Conservation (phyloP, 1,284 basidiomycete genomes). For the Retiboletus fuscus region DNA sequence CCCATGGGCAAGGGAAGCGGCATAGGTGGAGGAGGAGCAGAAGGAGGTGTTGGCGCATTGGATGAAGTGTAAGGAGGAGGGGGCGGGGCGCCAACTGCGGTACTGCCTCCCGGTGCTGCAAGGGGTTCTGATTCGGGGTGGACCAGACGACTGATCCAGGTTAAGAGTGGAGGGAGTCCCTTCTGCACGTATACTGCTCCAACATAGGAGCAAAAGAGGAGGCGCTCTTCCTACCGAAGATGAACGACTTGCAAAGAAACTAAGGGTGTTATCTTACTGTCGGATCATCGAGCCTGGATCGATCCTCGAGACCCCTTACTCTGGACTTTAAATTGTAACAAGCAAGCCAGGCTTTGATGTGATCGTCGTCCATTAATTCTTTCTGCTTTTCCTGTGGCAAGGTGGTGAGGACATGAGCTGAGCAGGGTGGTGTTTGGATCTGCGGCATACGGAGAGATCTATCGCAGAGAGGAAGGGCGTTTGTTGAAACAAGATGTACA, state of each 20-base stretch:
- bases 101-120: conserved; percentile 44
- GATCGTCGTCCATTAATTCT: conserved; percentile 45
- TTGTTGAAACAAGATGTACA: conserved; percentile 56
- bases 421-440: background rate
- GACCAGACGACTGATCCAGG: conserved; percentile 63
- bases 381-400: conserved; percentile 46
- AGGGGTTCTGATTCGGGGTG: conserved; percentile 56
- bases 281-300: conserved; percentile 47
- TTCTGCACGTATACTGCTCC: conserved; percentile 63
- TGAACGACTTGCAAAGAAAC: conserved; percentile 14
- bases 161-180: conserved; percentile 54
- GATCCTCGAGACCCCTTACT: conserved; percentile 52
- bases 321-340: conserved; percentile 57
- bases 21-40: conserved; percentile 30
- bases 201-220: conserved; percentile 63
- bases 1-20: conserved; percentile 17
- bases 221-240: conserved; percentile 57
- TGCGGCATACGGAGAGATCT: conserved; percentile 55
- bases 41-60: conserved; percentile 30
- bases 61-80: conserved; percentile 41
- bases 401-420: conserved; percentile 8
- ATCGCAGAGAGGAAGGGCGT: conserved; percentile 54
- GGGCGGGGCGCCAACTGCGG: conserved; percentile 27
- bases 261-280: conserved; percentile 45
- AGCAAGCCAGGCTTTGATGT: conserved; percentile 56